Conservation (phyloP, 768 basidiomycete species). For the Lactifluus subvellereus region DNA sequence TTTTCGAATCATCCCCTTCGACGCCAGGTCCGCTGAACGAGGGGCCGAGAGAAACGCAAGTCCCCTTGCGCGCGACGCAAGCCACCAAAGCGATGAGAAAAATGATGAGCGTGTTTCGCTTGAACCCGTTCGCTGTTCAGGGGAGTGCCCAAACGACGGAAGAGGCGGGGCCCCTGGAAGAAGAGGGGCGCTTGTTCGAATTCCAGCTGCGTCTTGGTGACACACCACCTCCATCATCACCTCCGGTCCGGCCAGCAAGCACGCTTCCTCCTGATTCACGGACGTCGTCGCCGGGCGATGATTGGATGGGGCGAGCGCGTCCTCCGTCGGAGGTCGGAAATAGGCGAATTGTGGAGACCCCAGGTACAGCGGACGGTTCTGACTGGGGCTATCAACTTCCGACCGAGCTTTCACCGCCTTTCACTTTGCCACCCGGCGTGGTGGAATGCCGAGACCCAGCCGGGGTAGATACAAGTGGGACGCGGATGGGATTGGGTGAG, state of each 20-base stretch:
- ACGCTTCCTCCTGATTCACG: conserved; percentile 19
- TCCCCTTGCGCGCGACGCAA: conserved; percentile 71
- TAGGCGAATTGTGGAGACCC: conserved; percentile 14
- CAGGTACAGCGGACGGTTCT: conserved; percentile 8
- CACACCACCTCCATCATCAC: conserved; percentile 15
- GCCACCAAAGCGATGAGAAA: conserved; percentile 62
- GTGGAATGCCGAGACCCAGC: conserved; percentile 19
- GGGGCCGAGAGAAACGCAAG: conserved; percentile 30
- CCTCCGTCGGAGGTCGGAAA: conserved; percentile 20
- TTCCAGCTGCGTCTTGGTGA: conserved; percentile 23
- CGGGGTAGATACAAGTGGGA: conserved; percentile 10
- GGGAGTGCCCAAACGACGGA: conserved; percentile 22
- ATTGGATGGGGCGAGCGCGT: conserved; percentile 20
- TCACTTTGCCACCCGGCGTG: conserved; percentile 19
- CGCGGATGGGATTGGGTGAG: conserved; percentile 17
- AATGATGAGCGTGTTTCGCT: conserved; percentile 74
- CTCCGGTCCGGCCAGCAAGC: conserved; percentile 17
- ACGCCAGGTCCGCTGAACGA: conserved; percentile 13
- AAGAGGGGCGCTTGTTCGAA: conserved; percentile 24
- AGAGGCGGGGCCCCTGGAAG: conserved; percentile 24
- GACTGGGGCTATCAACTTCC: conserved; percentile 22
- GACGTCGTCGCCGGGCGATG: conserved; percentile 10
- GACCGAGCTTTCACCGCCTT: conserved; percentile 20
- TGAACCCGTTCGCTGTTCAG: conserved; percentile 61
- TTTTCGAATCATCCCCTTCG: conserved; percentile 23